These are phyloP conservation scores for Ilyonectria sp. DNA, from an alignment of 2,329 filamentous ascomycete species.

Conservation along the genomic window DNA sequence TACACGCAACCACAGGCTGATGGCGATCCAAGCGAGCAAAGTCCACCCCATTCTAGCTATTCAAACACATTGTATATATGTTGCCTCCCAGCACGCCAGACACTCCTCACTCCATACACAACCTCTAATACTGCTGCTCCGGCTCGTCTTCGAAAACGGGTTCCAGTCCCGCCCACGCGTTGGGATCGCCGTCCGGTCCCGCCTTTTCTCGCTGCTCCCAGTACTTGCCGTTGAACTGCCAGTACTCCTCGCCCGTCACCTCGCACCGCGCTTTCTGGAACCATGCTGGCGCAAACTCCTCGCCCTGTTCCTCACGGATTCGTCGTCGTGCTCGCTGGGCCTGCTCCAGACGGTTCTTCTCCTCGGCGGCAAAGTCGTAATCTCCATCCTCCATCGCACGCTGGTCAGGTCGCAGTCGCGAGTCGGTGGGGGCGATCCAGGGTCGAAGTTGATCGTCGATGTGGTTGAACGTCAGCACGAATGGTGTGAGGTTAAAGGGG, in stretches of 20 bases:
- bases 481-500: conserved; percentile 97
- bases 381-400: conserved; percentile 98
- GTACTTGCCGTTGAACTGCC: conserved; percentile 91
- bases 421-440: conserved; percentile 92
- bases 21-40: conserved; percentile 23
- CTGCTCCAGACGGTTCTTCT: conserved; percentile 96
- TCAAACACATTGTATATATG: conserved; percentile 17
- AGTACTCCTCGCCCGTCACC: conserved; percentile 89
- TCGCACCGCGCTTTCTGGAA: conserved; percentile 82
- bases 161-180: conserved; percentile 81
- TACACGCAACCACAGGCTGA: conserved; percentile 14
- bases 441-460: conserved; percentile 85
- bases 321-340: conserved; percentile 85
- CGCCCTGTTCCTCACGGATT: conserved; percentile 81
- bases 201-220: conserved; percentile 83
- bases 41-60: conserved; percentile 21
- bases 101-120: not conserved
- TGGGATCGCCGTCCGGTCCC: conserved; percentile 68
- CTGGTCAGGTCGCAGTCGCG: conserved; percentile 92
- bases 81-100: not conserved
- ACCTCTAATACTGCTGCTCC: conserved; percentile 25
- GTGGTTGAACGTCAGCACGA: conserved; percentile 94
- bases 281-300: conserved; percentile 89
- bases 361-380: conserved; percentile 91
- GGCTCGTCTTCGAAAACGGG: conserved; percentile 74